Evolutionary conservation across 306 rosid genomes (phyloP), one percentile per base, ranked within the genome.

Genomic region (Cucurbita argyrosperma): DNA sequence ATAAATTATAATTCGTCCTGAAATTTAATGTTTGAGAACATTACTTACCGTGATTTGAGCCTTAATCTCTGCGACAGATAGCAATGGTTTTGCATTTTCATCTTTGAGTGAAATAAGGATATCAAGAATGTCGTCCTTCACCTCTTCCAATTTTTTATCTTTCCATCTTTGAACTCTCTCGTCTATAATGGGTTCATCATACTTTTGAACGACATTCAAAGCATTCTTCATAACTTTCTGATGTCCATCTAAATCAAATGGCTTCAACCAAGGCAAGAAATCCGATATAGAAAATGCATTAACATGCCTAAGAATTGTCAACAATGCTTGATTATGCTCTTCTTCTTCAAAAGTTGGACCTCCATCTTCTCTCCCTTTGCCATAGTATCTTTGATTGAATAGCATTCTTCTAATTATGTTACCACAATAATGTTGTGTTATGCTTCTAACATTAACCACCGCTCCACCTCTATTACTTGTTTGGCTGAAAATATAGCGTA

Each of bases 321-420:
- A 1, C 21, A 52, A 47, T 79, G 50, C 1, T 13, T 9, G 76
- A 1, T 68, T 5, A 15, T 88, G 79, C 30, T 80, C 83, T 10
- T 14, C 77, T 77, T 84, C 90, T 66, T 84, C 83, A 26, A 14
- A 11, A 6, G 83, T 79, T 7, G 85, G 82, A 8, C 88, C 88
- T 30, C 88, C 88, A 51, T 84, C 84, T 0, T 68, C 50, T 2
- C 54, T 75, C 23, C 65, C 84, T 1, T 76, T n/a, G 0, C 80
- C 85, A 57, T 83, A 88, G 50, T 80, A 79, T 74, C 88, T 80
- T 43, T 4, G 80, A 46, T 61, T 76, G 43, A 87, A 68, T 16
- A 79, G 10, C 52, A 80, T 3, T 68, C 74, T 84, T 46, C 83
- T 84, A 0, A 61, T 40, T 3, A 84, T 46, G 18, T 82, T 83